phyloP scores from a whole-genome alignment of 2,329 filamentous ascomycete species.

The Colletotrichum sp. region DNA sequence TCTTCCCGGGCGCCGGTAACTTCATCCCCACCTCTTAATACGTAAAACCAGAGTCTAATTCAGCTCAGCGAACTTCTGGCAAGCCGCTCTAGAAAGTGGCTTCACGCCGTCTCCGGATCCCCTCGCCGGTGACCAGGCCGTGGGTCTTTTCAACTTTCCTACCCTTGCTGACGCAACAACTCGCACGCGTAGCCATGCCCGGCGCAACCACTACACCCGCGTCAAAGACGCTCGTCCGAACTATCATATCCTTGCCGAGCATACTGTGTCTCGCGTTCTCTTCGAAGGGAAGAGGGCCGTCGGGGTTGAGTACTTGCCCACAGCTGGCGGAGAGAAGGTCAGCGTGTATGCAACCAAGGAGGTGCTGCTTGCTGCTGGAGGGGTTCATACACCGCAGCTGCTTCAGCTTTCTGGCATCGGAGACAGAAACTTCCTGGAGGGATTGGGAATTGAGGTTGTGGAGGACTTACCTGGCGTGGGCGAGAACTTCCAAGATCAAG shows the following conservation, averaged over 20 bases:
- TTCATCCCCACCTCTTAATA: neutral
- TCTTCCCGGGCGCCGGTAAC: slow-evolving; percentile 31
- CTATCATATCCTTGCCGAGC: slow-evolving; percentile 62
- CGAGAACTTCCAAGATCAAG: slow-evolving; percentile 48
- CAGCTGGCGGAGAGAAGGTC: neutral
- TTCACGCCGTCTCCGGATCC: slow-evolving; percentile 28
- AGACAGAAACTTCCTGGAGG: slow-evolving; percentile 34
- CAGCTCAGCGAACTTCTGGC: slow-evolving; percentile 27
- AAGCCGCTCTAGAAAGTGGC: slow-evolving; percentile 27
- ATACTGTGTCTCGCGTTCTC: slow-evolving; percentile 59
- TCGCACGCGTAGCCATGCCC: slow-evolving; percentile 32
- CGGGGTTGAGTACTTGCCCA: slow-evolving; percentile 59
- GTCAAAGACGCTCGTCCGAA: slow-evolving; percentile 51
- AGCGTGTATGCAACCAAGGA: slow-evolving; percentile 32
- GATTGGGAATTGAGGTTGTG: slow-evolving; percentile 42
- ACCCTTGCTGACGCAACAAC: slow-evolving; percentile 32
- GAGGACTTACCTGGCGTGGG: slow-evolving; percentile 54
- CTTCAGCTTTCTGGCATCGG: slow-evolving; percentile 56
- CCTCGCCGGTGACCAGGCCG: slow-evolving; percentile 22
- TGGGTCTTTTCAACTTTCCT: slow-evolving; percentile 29
- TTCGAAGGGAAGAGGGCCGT: slow-evolving; percentile 58
- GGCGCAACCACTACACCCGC: slow-evolving; percentile 30
- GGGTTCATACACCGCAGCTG: slow-evolving; percentile 45
- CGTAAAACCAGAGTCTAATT: rapidly evolving
- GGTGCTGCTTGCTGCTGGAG: slow-evolving; percentile 45